Conservation (phyloP, 129 eudicot species). For the Lactuca saligna region DNA sequence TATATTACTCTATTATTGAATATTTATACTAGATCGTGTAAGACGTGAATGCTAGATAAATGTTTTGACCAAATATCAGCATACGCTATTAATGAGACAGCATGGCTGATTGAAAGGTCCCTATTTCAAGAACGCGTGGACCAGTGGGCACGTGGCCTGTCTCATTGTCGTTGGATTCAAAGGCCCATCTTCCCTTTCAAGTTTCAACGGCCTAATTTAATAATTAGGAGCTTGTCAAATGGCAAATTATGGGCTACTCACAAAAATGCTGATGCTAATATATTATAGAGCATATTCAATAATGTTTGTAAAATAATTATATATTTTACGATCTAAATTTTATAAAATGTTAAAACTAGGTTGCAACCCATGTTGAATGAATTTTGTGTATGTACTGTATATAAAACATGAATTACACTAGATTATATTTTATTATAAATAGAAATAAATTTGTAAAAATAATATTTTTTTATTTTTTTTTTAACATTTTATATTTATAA, state of each 20-base stretch:
- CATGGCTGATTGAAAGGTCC: not conserved
- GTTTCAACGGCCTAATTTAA: not conserved
- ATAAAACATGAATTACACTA: too few species aligned
- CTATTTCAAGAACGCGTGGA: not conserved
- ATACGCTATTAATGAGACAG: slow-evolving; percentile 3
- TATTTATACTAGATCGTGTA: not conserved
- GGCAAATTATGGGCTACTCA: not conserved
- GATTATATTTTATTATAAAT: too few species aligned
- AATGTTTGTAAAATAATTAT: too few species aligned
- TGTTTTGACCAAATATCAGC: not conserved
- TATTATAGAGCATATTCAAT: too few species aligned
- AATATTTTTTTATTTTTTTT: too few species aligned
- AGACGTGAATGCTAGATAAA: not conserved
- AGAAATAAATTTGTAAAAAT: too few species aligned
- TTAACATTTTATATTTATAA: too few species aligned
- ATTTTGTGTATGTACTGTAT: too few species aligned
- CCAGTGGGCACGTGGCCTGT: slow-evolving; percentile 8
- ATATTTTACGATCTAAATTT: too few species aligned
- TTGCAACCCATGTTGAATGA: too few species aligned
- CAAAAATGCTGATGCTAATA: not conserved
- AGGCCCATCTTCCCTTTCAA: not conserved
- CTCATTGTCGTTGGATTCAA: not conserved
- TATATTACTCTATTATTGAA: too few species aligned
- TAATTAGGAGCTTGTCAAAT: not conserved
- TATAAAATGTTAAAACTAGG: too few species aligned